Percentiles rank a stretch among this genome's conserved stretches.
These are phyloP conservation scores for Benincasa hispida DNA, from an alignment of 306 rosid genomes.

Conservation along the genomic window DNA sequence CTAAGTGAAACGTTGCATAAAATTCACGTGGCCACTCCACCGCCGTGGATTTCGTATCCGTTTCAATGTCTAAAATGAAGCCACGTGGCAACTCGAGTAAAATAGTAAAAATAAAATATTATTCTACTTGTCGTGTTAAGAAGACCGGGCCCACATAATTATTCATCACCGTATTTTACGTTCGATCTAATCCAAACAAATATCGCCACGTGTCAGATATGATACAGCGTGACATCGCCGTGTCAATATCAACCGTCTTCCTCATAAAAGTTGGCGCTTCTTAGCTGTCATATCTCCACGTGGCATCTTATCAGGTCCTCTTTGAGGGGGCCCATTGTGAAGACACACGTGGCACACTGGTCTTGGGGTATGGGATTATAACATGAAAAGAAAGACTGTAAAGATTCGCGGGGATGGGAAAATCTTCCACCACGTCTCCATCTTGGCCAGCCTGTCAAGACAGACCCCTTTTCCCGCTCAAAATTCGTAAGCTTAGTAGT, in stretches of 20 bases:
- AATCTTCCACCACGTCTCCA: neutral
- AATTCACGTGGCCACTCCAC: neutral
- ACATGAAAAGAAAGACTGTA: neutral
- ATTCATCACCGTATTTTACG: neutral
- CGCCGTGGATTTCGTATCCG: neutral
- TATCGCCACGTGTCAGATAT: neutral
- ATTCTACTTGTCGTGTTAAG: neutral
- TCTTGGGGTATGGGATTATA: neutral
- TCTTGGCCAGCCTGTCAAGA: neutral
- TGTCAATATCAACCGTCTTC: neutral
- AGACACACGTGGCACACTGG: neutral
- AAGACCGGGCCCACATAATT: neutral
- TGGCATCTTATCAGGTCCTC: neutral
- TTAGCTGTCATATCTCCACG: neutral
- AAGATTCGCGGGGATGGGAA: conserved; percentile 2
- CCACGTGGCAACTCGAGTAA: neutral
- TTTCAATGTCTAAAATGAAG: neutral
- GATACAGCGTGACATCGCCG: neutral
- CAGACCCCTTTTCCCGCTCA: neutral
- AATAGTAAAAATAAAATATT: neutral
- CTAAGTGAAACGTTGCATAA: neutral
- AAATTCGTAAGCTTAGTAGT: neutral
- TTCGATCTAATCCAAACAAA: neutral
- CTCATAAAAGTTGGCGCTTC: neutral
- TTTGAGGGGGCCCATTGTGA: neutral